phyloP scores from a whole-genome alignment of 1,284 basidiomycete species.

The Megacollybia platyphylla region DNA sequence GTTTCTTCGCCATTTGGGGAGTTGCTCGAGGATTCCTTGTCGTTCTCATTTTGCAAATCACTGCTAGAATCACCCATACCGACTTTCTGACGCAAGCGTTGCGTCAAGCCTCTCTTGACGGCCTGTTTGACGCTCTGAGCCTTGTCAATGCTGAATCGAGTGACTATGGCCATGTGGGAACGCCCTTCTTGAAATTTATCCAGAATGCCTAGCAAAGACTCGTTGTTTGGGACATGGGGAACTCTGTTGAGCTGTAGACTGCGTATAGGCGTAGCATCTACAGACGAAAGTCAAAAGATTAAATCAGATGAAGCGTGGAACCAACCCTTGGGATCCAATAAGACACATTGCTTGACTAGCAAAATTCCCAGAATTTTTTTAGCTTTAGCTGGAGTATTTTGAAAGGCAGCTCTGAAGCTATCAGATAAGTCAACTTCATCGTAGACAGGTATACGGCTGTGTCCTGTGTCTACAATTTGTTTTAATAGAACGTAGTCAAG shows the following conservation, averaged over 20 bases:
- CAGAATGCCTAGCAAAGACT: conserved; percentile 76
- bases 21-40: conserved; percentile 19
- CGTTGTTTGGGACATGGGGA: conserved; percentile 76
- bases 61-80: conserved; percentile 49
- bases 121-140: conserved; percentile 56
- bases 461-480: conserved; percentile 65
- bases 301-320: conserved; percentile 1
- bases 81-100: conserved; percentile 50
- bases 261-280: conserved; percentile 64
- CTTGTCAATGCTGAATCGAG: conserved; percentile 45
- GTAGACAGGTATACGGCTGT: conserved; percentile 68
- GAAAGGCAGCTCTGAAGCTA: conserved; percentile 12
- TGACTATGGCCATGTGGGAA: conserved; percentile 87
- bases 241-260: conserved; percentile 77
- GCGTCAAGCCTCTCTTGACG: conserved; percentile 60
- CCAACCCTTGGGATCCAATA: conserved; percentile 77
- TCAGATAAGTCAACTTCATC: conserved; percentile 57
- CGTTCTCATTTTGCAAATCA: conserved; percentile 26
- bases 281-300: conserved; percentile 2
- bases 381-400: conserved; percentile 19
- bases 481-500: conserved; percentile 72
- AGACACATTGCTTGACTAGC: conserved; percentile 77
- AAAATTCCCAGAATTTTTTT: conserved; percentile 77
- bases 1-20: conserved; percentile 13
- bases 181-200: conserved; percentile 88